phyloP scores from a whole-genome alignment of 2,329 filamentous ascomycete genomes.

The Alternaria tenuissima region DNA sequence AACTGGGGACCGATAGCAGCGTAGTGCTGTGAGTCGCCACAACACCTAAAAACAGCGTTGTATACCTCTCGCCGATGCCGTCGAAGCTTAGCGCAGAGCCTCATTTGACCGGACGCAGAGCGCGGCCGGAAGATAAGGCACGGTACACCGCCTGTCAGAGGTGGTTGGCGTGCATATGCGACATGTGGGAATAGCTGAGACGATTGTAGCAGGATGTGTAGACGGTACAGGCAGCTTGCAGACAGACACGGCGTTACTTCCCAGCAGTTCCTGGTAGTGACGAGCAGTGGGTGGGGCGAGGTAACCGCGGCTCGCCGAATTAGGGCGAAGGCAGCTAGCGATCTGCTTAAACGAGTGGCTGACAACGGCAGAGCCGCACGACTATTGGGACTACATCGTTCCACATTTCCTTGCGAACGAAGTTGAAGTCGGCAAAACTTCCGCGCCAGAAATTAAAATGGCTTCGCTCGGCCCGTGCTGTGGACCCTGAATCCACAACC shows the following conservation, averaged over 20 bases:
- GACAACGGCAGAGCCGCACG: conserved; percentile 22
- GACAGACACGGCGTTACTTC: conserved; percentile 16
- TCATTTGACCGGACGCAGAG: conserved; percentile 26
- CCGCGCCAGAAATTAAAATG: conserved; percentile 3
- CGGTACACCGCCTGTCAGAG: conserved; percentile 22
- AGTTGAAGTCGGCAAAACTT: conserved; percentile 16
- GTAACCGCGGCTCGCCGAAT: conserved; percentile 32
- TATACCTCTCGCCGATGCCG: conserved; percentile 29
- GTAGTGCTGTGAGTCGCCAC: conserved; percentile 33
- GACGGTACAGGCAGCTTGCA: conserved; percentile 20
- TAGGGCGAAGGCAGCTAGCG: conserved; percentile 12
- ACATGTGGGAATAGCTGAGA: conserved; percentile 20
- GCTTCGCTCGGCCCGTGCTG: conserved; percentile 22
- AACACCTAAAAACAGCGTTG: conserved; percentile 19
- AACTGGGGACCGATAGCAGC: conserved; percentile 35
- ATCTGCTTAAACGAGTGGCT: conserved; percentile 15
- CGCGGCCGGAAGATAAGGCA: conserved; percentile 34
- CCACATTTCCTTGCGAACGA: neutral
- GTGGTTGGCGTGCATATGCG: conserved; percentile 15
- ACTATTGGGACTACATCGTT: conserved; percentile 5
- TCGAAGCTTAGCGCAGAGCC: conserved; percentile 27
- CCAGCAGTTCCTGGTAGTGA: conserved; percentile 23
- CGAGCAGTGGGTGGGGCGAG: conserved; percentile 23
- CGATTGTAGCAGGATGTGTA: conserved; percentile 14
- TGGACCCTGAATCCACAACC: conserved; percentile 39